Percentiles rank a stretch among this genome's conserved stretches.
Evolutionary conservation across 208 protist genomes (phyloP).

Genomic region (Acanthamoeba triangularis): DNA sequence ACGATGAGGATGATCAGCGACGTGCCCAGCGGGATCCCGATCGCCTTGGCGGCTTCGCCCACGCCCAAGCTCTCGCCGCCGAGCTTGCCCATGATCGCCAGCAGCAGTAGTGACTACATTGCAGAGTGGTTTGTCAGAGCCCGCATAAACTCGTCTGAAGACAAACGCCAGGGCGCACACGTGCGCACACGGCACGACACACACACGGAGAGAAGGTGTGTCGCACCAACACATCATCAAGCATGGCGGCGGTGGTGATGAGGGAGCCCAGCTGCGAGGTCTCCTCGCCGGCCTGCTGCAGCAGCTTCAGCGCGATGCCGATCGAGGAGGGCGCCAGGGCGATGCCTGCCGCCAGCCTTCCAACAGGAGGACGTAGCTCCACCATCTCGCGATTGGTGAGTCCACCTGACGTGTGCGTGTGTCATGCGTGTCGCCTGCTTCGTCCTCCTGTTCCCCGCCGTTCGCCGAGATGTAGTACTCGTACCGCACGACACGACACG

Average conservation of each 20-base stretch:
- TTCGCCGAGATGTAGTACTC: not conserved
- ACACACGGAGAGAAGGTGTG: not conserved
- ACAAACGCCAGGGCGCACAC: not conserved
- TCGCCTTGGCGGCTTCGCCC: constrained; percentile 28
- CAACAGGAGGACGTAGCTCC: not conserved
- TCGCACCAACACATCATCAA: constrained; percentile 64
- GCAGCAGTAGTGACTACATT: not conserved
- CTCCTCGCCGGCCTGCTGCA: constrained; percentile 59
- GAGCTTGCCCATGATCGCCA: constrained; percentile 53
- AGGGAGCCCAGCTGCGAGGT: constrained; percentile 69
- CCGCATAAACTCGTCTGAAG: too few relatives aligned
- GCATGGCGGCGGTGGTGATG: constrained; percentile 66
- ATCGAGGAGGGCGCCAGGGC: constrained; percentile 76
- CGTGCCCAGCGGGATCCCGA: constrained; percentile 34
- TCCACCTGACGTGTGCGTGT: too few relatives aligned
- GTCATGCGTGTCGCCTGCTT: too few relatives aligned
- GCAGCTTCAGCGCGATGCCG: constrained; percentile 76
- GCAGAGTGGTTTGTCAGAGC: not conserved
- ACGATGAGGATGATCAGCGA: not conserved
- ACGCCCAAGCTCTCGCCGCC: not conserved
- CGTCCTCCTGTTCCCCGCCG: not conserved
- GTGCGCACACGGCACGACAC: not conserved
- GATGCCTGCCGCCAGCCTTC: constrained; percentile 63
- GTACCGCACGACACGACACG: not conserved
- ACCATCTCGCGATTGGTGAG: too few relatives aligned